phyloP scores from a whole-genome alignment of 1,284 basidiomycete species.

The Sporisorium exsertum region DNA sequence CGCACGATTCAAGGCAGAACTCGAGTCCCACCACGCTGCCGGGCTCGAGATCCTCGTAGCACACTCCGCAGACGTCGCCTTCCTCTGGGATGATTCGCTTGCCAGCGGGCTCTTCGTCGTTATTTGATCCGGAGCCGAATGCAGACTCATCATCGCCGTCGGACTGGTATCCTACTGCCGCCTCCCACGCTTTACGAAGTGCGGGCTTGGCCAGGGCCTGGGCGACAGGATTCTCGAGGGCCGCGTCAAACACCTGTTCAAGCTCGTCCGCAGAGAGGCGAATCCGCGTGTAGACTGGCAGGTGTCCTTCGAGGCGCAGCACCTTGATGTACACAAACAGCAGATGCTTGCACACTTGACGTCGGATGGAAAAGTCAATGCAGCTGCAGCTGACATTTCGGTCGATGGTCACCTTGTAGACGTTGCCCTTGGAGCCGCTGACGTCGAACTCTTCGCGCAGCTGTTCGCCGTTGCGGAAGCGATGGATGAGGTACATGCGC shows the following conservation, averaged over 20 bases:
- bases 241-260: slow-evolving; percentile 23
- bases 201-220: slow-evolving; percentile 32
- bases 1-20: slow-evolving; percentile 46
- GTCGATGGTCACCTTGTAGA: slow-evolving; percentile 38
- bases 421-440: slow-evolving; percentile 38
- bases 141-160: slow-evolving; percentile 1
- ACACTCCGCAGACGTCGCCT: slow-evolving; percentile 48
- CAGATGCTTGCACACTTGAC: slow-evolving; percentile 40
- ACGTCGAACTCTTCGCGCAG: slow-evolving; percentile 35
- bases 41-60: slow-evolving; percentile 45
- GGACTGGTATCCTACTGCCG: slow-evolving; percentile 27
- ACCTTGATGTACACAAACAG: slow-evolving; percentile 50
- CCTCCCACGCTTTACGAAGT: slow-evolving; percentile 40
- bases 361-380: slow-evolving; percentile 32
- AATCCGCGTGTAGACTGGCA: slow-evolving; percentile 22
- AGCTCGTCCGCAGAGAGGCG: slow-evolving; percentile 19
- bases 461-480: slow-evolving; percentile 17
- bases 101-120: not conserved
- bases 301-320: slow-evolving; percentile 26
- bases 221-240: slow-evolving; percentile 24
- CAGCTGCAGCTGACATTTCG: slow-evolving; percentile 28
- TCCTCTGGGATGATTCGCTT: slow-evolving; percentile 36
- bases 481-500: slow-evolving; percentile 39
- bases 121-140: not conserved
- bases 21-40: slow-evolving; percentile 38